Percentiles rank a stretch among this genome's conserved stretches.
These are phyloP conservation scores for Coprinopsis marcescibilis DNA, from an alignment of 768 basidiomycete species.

Conservation along the genomic window DNA sequence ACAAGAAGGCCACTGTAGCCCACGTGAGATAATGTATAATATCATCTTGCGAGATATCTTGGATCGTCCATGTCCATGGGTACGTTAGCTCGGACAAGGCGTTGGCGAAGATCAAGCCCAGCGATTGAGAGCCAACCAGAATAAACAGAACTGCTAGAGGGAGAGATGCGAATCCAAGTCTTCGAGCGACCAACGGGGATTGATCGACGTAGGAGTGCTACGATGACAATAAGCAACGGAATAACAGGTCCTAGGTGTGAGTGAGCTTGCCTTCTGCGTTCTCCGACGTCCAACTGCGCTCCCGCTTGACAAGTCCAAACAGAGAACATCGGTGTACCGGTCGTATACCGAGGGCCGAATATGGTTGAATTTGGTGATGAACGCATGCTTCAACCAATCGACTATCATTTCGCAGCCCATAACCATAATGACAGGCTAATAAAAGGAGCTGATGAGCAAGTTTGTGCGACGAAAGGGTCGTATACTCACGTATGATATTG, in stretches of 20 bases:
- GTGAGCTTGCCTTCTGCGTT: constrained; percentile 55
- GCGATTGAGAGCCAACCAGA: constrained; percentile 69
- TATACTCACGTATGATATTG: constrained; percentile 78
- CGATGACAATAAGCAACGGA: constrained; percentile 8
- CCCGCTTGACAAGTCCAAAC: constrained; percentile 83
- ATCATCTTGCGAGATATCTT: constrained; percentile 41
- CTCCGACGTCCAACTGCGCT: constrained; percentile 63
- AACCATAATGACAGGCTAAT: constrained; percentile 86
- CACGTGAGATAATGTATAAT: constrained; percentile 55
- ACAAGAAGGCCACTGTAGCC: constrained; percentile 55
- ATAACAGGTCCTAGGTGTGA: not conserved
- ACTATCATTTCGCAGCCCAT: constrained; percentile 89
- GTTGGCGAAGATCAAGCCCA: constrained; percentile 50
- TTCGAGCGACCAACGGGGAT: constrained; percentile 88
- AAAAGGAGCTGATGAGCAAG: constrained; percentile 1
- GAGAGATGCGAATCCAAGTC: constrained; percentile 89
- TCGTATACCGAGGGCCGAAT: constrained; percentile 94
- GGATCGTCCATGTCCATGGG: constrained; percentile 40
- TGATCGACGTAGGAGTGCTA: constrained; percentile 92
- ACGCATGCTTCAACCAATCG: constrained; percentile 99
- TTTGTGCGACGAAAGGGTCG: not conserved
- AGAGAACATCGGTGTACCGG: constrained; percentile 91
- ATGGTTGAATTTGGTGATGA: constrained; percentile 99
- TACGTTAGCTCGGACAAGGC: constrained; percentile 32
- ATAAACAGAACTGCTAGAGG: constrained; percentile 83